Conservation (phyloP, 495 filamentous ascomycete genomes). For the Penicillium pancosmium region DNA sequence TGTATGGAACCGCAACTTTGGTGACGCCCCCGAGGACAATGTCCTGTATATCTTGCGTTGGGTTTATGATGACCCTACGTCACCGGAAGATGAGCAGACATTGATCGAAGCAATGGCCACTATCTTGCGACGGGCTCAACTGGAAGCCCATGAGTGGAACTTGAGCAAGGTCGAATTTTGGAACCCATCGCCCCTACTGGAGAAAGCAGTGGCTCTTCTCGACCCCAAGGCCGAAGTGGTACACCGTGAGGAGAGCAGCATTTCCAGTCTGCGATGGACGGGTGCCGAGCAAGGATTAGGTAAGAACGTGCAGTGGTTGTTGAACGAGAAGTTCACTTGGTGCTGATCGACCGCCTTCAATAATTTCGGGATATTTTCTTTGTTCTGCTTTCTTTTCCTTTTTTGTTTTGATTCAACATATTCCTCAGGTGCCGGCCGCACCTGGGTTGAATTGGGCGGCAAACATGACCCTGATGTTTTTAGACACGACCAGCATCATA, state of each 20-base stretch:
- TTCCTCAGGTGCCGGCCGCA: not conserved
- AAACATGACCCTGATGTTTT: constrained; percentile 20
- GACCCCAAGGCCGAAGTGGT: constrained; percentile 50
- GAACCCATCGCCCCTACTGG: constrained; percentile 61
- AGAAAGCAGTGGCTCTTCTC: constrained; percentile 62
- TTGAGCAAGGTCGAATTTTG: constrained; percentile 64
- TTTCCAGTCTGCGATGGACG: constrained; percentile 67
- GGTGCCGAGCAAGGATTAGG: constrained; percentile 49
- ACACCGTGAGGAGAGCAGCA: constrained; percentile 64
- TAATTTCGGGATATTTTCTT: constrained; percentile 10
- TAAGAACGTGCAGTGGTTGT: constrained; percentile 75
- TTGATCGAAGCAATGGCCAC: constrained; percentile 50
- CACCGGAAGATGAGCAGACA: constrained; percentile 39
- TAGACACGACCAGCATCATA: constrained; percentile 26
- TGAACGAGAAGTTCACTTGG: constrained; percentile 95
- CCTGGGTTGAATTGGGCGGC: constrained; percentile 18
- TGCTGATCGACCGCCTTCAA: constrained; percentile 55
- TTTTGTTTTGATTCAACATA: constrained; percentile 12
- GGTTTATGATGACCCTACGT: constrained; percentile 62
- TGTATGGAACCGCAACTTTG: constrained; percentile 78
- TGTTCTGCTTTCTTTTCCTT: constrained; percentile 8
- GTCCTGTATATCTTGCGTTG: constrained; percentile 78
- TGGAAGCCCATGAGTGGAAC: constrained; percentile 58
- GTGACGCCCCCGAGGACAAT: constrained; percentile 58
- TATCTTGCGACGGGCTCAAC: constrained; percentile 56